Percentiles rank a stretch among this genome's conserved stretches.
These are phyloP conservation scores for Lyophyllum decastes DNA, from an alignment of 768 basidiomycete genomes.

Conservation along the genomic window DNA sequence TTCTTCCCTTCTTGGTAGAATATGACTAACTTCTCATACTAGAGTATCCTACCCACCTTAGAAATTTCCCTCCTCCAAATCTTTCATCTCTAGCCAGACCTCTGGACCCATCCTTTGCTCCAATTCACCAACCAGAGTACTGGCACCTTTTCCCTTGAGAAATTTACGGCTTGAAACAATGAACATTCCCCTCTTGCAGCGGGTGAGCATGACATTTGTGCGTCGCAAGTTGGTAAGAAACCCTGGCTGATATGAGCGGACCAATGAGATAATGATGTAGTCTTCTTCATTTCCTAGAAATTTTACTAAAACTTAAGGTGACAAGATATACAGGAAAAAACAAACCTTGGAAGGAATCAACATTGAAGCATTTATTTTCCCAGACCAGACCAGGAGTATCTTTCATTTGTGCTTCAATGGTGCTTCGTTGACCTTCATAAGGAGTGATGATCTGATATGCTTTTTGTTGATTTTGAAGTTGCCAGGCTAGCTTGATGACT, in stretches of 20 bases:
- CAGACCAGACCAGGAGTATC: constrained; percentile 48
- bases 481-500: constrained; percentile 56
- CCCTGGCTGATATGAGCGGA: constrained; percentile 59
- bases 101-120: constrained; percentile 34
- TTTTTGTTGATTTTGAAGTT: constrained; percentile 51
- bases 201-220: constrained; percentile 87
- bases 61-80: constrained; percentile 39
- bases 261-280: constrained; percentile 72
- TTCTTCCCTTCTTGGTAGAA: constrained; percentile 12
- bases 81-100: constrained; percentile 39
- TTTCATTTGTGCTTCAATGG: constrained; percentile 60
- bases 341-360: constrained; percentile 85
- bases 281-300: constrained; percentile 80
- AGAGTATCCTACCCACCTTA: constrained; percentile 6
- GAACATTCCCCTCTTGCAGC: constrained; percentile 79
- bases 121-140: constrained; percentile 46
- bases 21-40: constrained; percentile 6
- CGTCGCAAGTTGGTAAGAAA: constrained; percentile 67
- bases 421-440: constrained; percentile 71
- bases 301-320: constrained; percentile 6
- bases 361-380: constrained; percentile 79
- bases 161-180: constrained; percentile 68
- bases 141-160: constrained; percentile 51
- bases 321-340: background rate
- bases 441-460: constrained; percentile 75